Evolutionary conservation across 139 green algal genomes (phyloP), one percentile per base, ranked within the genome.

Genomic region (Chlamydomonas sp.): DNA sequence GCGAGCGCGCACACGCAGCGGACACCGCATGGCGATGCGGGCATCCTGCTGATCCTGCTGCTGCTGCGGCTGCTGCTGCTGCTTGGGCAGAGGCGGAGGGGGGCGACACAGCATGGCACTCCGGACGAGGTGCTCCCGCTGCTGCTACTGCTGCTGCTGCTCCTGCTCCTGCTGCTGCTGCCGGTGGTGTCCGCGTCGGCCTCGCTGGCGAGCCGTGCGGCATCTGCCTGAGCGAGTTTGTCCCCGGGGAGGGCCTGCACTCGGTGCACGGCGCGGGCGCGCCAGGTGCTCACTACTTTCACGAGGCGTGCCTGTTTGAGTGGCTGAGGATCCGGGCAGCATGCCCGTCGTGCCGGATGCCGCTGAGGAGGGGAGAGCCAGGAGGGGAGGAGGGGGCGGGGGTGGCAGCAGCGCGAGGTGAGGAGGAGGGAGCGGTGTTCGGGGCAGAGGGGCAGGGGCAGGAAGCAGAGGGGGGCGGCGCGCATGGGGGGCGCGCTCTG

Each of bases 241-340:
- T 57, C 0, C 30, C 60, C 22, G 67, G 69, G 26, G 59, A 76
- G 35, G 28, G 16, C 39, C 58, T 84, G 13, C 73, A 73, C 33
- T 62, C 63, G 43, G 35, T 80, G 54, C 65, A 67, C 34, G 82
- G 78, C 43, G 31, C 61, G 5, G n/a, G n/a, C n/a, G n/a, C n/a
- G n/a, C n/a, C n/a, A n/a, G n/a, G n/a, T n/a, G n/a, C n/a, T n/a
- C 78, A 84, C 71, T 71, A 61, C 26, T 76, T 74, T 48, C 74
- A 81, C 35, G 26, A 48, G 1, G 65, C 35, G 0, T 84, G 78
- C 65, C 66, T 84, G 59, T 67, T 76, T 31, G 67, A 77, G 38
- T 84, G 78, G 78, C 78, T 84, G 20, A 47, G 54, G 1, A 71
- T 80, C 30, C 62, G 60, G 50, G 73, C 73, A 3, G 48, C 31